phyloP scores from a whole-genome alignment of 768 basidiomycete species.

The Russula earlei region DNA sequence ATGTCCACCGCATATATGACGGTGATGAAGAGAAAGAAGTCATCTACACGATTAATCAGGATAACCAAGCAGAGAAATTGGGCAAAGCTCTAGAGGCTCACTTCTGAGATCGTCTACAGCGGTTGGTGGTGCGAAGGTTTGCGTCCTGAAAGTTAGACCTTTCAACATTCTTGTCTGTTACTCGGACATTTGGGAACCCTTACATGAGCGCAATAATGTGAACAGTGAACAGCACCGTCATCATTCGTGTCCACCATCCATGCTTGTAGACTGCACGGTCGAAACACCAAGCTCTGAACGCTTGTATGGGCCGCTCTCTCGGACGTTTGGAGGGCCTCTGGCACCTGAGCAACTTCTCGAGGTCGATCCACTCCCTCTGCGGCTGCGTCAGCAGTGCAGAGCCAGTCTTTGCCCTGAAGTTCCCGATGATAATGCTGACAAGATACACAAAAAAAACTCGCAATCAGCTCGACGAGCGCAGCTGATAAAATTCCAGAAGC shows the following conservation, averaged over 20 bases:
- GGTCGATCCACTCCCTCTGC: conserved; percentile 90
- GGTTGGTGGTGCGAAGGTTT: conserved; percentile 51
- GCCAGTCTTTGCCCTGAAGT: conserved; percentile 82
- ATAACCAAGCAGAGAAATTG: not conserved
- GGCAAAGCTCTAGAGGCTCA: conserved; percentile 27
- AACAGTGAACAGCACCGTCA: conserved; percentile 69
- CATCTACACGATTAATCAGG: conserved; percentile 36
- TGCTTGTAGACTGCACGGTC: conserved; percentile 86
- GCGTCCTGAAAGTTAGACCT: conserved; percentile 46
- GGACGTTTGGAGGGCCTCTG: conserved; percentile 84
- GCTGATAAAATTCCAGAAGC: conserved; percentile 10
- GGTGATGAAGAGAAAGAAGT: conserved; percentile 67
- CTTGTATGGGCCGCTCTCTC: conserved; percentile 41
- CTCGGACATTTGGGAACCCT: conserved; percentile 23
- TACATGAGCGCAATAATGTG: conserved; percentile 83
- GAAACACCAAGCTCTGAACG: conserved; percentile 76
- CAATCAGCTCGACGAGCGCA: not conserved
- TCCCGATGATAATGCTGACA: conserved; percentile 88
- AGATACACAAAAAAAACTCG: conserved; percentile 8
- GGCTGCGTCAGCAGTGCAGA: conserved; percentile 76
- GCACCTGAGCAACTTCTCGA: conserved; percentile 79
- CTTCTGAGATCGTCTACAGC: conserved; percentile 50
- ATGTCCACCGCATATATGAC: conserved; percentile 71
- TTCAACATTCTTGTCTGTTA: not conserved
- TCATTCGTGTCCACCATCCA: conserved; percentile 81